phyloP scores from a whole-genome alignment of 192 early-diverging fungal genomes.

The Linnemannia hyalina region DNA sequence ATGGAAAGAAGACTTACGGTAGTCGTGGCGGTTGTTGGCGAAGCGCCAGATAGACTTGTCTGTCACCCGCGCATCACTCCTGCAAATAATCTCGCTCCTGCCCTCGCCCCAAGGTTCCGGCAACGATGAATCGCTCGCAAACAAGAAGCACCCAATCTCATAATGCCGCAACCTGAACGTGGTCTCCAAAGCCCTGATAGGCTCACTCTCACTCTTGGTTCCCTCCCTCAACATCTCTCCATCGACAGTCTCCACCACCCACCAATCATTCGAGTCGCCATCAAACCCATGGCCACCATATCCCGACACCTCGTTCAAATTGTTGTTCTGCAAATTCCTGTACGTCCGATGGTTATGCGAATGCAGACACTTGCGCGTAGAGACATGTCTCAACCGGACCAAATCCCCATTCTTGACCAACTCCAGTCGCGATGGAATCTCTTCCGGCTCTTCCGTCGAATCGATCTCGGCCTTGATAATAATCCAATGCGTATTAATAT shows the following conservation, averaged over 20 bases:
- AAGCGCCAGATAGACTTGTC: conserved; percentile 29
- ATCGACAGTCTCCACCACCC: conserved; percentile 78
- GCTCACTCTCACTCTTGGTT: background rate
- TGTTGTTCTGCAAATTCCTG: background rate
- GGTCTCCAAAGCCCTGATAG: conserved; percentile 66
- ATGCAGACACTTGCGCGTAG: conserved; percentile 70
- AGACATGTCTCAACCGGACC: conserved; percentile 77
- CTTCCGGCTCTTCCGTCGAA: conserved; percentile 16
- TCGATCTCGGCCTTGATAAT: conserved; percentile 55
- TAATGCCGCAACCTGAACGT: conserved; percentile 78
- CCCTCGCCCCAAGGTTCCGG: conserved; percentile 83
- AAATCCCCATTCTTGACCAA: conserved; percentile 77
- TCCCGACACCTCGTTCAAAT: conserved; percentile 45
- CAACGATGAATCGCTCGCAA: conserved; percentile 53
- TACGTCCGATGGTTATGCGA: conserved; percentile 67
- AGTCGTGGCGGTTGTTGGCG: conserved; percentile 37
- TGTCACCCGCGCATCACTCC: conserved; percentile 1
- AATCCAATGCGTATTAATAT: conserved; percentile 73
- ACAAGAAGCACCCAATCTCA: conserved; percentile 77
- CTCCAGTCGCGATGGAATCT: conserved; percentile 49
- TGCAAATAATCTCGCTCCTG: conserved; percentile 17
- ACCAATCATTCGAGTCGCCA: conserved; percentile 92
- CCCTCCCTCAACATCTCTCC: conserved; percentile 53
- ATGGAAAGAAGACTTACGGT: conserved; percentile 15
- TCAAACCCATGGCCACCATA: conserved; percentile 73